Conservation (phyloP, 768 basidiomycete genomes). For the Mycena haematopus region DNA sequence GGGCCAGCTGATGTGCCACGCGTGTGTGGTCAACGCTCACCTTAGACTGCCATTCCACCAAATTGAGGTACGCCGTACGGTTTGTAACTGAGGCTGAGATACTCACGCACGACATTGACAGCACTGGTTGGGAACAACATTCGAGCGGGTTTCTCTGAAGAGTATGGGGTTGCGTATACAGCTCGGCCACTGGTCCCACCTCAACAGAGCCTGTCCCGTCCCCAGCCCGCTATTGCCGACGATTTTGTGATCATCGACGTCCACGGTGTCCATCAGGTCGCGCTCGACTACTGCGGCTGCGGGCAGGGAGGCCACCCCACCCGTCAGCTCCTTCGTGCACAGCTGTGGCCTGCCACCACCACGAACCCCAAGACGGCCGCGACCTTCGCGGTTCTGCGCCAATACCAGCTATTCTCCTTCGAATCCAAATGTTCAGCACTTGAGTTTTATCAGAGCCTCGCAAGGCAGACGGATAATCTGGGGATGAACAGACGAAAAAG, state of each 20-base stretch:
- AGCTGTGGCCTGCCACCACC: background rate
- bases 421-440: background rate
- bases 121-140: conserved; percentile 26
- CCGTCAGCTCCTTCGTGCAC: background rate
- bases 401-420: background rate
- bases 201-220: background rate
- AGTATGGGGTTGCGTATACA: conserved; percentile 36
- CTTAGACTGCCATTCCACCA: background rate
- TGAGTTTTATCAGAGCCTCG: background rate
- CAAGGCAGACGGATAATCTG: background rate
- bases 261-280: background rate
- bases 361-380: background rate
- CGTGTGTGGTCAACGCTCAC: background rate
- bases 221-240: background rate
- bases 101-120: background rate
- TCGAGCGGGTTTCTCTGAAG: conserved; percentile 30
- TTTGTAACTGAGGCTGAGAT: background rate
- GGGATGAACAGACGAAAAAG: no score
- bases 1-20: conserved; percentile 3
- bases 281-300: background rate
- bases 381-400: background rate
- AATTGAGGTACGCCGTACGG: background rate
- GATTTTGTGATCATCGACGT: background rate
- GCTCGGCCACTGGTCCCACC: conserved; percentile 33
- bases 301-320: background rate